Evolutionary conservation across 495 filamentous ascomycete genomes (phyloP).

Genomic region (Hypoxylon lienhwacheense): DNA sequence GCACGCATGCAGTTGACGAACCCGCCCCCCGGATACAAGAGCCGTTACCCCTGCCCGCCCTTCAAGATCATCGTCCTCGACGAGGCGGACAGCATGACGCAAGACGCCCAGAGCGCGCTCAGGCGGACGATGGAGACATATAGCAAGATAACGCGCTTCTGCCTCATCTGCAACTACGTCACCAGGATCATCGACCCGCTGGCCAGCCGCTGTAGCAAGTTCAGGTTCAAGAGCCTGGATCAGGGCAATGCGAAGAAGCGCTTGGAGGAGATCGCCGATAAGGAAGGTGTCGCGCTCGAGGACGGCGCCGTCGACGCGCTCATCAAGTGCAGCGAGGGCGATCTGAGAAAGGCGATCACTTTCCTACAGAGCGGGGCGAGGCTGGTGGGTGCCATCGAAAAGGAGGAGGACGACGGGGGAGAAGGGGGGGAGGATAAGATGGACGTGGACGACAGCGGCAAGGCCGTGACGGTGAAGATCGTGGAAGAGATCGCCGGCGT

Average conservation of each 20-base stretch:
- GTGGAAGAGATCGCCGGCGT: constrained; percentile 97
- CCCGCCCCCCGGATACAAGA: constrained; percentile 65
- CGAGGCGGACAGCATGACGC: constrained; percentile 98
- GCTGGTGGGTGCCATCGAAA: constrained; percentile 63
- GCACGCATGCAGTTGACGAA: constrained; percentile 91
- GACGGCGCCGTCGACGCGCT: constrained; percentile 79
- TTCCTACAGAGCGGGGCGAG: constrained; percentile 90
- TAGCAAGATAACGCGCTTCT: constrained; percentile 93
- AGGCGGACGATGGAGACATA: constrained; percentile 98
- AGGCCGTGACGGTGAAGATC: constrained; percentile 68
- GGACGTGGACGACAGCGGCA: constrained; percentile 58
- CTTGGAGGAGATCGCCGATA: constrained; percentile 75
- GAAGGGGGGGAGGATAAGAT: constrained; percentile 53
- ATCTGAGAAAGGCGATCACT: constrained; percentile 93
- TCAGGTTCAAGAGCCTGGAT: constrained; percentile 95
- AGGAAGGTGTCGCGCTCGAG: constrained; percentile 73
- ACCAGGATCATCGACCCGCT: constrained; percentile 97
- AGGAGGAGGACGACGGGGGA: constrained; percentile 49
- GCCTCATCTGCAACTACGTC: constrained; percentile 97
- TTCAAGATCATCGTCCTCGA: constrained; percentile 99
- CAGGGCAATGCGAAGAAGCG: constrained; percentile 73
- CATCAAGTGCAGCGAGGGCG: constrained; percentile 86
- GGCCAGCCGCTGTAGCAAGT: constrained; percentile 91
- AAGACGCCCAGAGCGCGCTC: constrained; percentile 92
- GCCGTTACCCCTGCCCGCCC: constrained; percentile 87